Base-by-base conservation (phyloP, 1,284 basidiomycete genomes). In the Farysia itapuensis region DNA sequence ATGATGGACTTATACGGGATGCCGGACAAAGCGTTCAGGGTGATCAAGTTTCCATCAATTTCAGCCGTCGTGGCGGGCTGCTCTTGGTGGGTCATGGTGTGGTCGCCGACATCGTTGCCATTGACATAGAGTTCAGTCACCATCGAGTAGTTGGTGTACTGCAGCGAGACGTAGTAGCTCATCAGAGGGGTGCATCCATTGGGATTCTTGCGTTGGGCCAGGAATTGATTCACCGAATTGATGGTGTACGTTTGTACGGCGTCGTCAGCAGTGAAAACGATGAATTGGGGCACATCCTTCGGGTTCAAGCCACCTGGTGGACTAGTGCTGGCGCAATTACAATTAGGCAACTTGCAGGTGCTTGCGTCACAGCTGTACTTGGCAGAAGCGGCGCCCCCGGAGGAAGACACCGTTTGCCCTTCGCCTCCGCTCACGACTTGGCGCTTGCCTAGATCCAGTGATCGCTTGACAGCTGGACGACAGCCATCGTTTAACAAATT, bases 71-170 rank as follows among this genome's bases (percentile, higher is more conserved):
- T 84, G 18, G 80, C 77, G 7, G 57, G 50, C 40, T 84, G 86
- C 51, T 64, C 77, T 22, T 87, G 84, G 76, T 89, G 88, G n/a
- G 87, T 88, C 85, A 90, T 89, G 26, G 87, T 88, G 77, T 88
- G 87, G 77, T 89, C 88, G n/a, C 85, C 87, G 54, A 90, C 87
- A 72, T 90, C 88, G 75, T 90, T 89, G 26, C 88, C 88, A 6
- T 85, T 85, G 32, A 89, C 86, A 75, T 80, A 89, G 85, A 85
- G 89, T 75, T 90, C 87, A 78, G 88, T 90, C 36, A 90, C 86
- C 58, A 69, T 64, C 9, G 85, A 85, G 74, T 85, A 88, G 73
- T 88, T 88, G 22, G 88, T 89, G 77, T 85, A 89, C 57, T 82
- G 82, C 39, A 88, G 79, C 38, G 57, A 58, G 29, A 59, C 60